A percentile compares a stretch with the other conserved stretches of the same genome.
These are phyloP conservation scores for Wickerhamiella kurtzmanii DNA, from an alignment of 805 yeast genomes.

Conservation along the genomic window DNA sequence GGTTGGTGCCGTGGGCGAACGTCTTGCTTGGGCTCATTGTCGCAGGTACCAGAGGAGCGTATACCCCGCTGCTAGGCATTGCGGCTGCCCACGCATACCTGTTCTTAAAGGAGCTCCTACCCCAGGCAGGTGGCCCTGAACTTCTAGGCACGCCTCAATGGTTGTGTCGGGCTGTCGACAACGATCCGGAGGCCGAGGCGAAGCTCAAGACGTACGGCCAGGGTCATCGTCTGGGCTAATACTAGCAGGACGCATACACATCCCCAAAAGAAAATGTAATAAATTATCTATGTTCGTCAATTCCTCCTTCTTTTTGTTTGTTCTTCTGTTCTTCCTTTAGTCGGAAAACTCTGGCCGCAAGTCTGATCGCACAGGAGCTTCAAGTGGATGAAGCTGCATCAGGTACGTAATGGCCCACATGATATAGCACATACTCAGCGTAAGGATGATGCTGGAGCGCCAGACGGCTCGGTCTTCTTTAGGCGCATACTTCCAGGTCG, in stretches of 20 bases:
- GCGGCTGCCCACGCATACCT: slow-evolving; percentile 24
- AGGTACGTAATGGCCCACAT: slow-evolving; percentile 92
- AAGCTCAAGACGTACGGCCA: slow-evolving; percentile 13
- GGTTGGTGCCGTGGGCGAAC: slow-evolving; percentile 24
- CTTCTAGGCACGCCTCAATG: slow-evolving; percentile 4
- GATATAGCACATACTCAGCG: slow-evolving; percentile 63
- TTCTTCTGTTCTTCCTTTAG: no score
- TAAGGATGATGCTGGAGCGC: slow-evolving; percentile 57
- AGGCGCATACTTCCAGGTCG: slow-evolving; percentile 79
- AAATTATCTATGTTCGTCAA: not conserved
- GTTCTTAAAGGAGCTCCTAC: slow-evolving; percentile 22
- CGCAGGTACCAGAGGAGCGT: slow-evolving; percentile 20
- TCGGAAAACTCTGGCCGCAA: slow-evolving; percentile 57
- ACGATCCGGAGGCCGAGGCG: slow-evolving; percentile 4
- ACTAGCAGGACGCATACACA: slow-evolving; percentile 1
- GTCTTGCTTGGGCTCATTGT: slow-evolving; percentile 19
- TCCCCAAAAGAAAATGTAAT: no score
- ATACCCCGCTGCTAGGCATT: slow-evolving; percentile 22
- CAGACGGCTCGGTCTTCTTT: slow-evolving; percentile 52
- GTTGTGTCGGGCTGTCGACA: slow-evolving; percentile 6
- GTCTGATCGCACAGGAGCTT: slow-evolving; percentile 80
- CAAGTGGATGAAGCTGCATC: slow-evolving; percentile 78
- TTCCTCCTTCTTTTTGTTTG: no score
- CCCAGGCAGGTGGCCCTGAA: slow-evolving; percentile 21
- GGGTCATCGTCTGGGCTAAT: slow-evolving; percentile 20